These are phyloP conservation scores for Breynia disticha DNA, from an alignment of 441 rosid species.

Conservation along the genomic window DNA sequence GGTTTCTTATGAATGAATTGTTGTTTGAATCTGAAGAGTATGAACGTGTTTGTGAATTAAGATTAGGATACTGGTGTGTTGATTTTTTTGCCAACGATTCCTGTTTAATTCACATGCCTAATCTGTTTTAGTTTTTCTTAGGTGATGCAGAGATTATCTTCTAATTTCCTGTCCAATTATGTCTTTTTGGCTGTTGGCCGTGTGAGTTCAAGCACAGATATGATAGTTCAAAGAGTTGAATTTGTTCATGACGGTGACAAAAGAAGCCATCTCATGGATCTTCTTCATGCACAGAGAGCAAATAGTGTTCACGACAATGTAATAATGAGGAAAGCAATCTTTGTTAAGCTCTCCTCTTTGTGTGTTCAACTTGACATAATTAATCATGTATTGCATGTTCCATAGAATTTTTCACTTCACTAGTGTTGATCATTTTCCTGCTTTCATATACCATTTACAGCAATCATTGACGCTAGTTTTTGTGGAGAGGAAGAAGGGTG, in stretches of 20 bases:
- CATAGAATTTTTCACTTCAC: too few species aligned
- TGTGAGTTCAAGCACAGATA: constrained; percentile 86
- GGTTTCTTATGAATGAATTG: too few species aligned
- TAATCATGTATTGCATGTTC: too few species aligned
- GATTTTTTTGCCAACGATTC: too few species aligned
- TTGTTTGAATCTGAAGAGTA: too few species aligned
- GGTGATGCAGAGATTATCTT: constrained; percentile 84
- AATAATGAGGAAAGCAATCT: too few species aligned
- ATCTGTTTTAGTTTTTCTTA: constrained; percentile 9
- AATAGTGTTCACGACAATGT: constrained; percentile 61
- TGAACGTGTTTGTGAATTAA: too few species aligned
- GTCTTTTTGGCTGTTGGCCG: constrained; percentile 79
- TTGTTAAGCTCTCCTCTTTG: too few species aligned
- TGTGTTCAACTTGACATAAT: too few species aligned
- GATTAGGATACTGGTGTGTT: too few species aligned
- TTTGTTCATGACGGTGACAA: constrained; percentile 69
- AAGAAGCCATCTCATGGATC: constrained; percentile 70
- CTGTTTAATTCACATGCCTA: constrained; percentile 3
- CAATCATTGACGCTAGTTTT: constrained; percentile 68
- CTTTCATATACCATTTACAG: too few species aligned
- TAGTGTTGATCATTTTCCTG: too few species aligned
- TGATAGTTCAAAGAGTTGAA: constrained; percentile 77
- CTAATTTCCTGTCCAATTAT: constrained; percentile 71
- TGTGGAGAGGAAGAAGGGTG: constrained; percentile 80
- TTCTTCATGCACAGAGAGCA: constrained; percentile 54